Percentiles rank a stretch among this genome's conserved stretches.
Conservation (phyloP, 148 eudicot species). For the Spergularia marina region DNA sequence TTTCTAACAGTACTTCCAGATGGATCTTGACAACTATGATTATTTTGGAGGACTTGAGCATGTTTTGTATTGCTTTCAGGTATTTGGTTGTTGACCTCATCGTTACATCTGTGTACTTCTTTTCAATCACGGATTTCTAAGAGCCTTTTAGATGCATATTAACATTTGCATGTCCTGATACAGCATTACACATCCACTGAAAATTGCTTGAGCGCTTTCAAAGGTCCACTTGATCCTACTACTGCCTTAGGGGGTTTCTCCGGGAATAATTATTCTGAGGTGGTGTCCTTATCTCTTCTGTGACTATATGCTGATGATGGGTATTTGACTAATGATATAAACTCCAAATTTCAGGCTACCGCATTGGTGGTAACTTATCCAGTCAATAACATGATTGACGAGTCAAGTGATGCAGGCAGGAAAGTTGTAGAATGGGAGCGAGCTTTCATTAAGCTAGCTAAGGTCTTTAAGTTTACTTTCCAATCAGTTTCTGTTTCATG, state of each 20-base stretch:
- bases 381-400: constrained; percentile 53
- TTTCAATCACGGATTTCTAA: neutral
- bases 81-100: constrained; percentile 11
- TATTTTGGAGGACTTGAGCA: constrained; percentile 64
- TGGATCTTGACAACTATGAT: constrained; percentile 66
- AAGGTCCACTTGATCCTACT: constrained; percentile 77
- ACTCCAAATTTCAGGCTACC: constrained; percentile 47
- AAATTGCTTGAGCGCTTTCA: constrained; percentile 63
- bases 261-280: constrained; percentile 64
- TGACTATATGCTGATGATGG: neutral
- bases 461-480: constrained; percentile 33
- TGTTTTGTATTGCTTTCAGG: constrained; percentile 78
- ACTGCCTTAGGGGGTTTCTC: constrained; percentile 61
- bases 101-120: neutral
- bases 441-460: constrained; percentile 66
- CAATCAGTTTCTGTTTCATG: neutral
- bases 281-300: constrained; percentile 21
- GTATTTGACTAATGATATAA: constrained; percentile 11
- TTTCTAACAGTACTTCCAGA: constrained; percentile 61
- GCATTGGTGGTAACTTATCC: constrained; percentile 72
- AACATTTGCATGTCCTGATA: constrained; percentile 16
- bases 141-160: constrained; percentile 1
- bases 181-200: constrained; percentile 73
- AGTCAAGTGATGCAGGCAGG: constrained; percentile 44
- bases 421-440: constrained; percentile 71